Evolutionary conservation across 495 filamentous ascomycete species (phyloP), one percentile per base, ranked within the genome.

Genomic region (Podospora fimiseda): DNA sequence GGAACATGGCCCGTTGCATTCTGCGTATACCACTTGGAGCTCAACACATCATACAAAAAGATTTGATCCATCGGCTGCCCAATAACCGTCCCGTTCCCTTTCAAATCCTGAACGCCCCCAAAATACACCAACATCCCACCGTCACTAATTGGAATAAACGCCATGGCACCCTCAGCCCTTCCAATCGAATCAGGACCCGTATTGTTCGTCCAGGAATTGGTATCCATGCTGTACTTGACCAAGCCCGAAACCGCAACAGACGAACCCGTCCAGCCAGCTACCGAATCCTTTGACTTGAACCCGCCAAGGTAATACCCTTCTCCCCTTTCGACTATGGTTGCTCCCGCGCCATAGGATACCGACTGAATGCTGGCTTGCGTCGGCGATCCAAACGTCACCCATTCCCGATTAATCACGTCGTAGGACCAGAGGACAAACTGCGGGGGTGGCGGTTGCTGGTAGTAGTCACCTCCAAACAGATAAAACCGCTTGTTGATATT

Each of bases 1-100:
- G 80, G 80, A 1, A 76, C 45, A 15, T 56, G 45, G 0, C 80
- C 80, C 2, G 65, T 69, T 1, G 78, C 73, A 1, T 60, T 73
- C 56, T 82, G 79, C 1, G 53, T 61, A 49, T 82, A 82, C 80
- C 79, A 84, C 51, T 71, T 75, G 1, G 67, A 68, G 20, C 64
- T 74, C 21, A 63, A 55, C 20, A 81, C 67, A 57, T 83, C 77
- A 57, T 75, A 82, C 13, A 82, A 52, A 45, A 73, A 73, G 16
- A 81, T 80, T 9, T 61, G 60, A 21, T 62, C 58, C 64, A 73
- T 67, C 16, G 63, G 53, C 52, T 68, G 61, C 43, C 65, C 43
- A 2, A 53, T 39, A 2, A 53, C 52, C 13, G 60, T 66, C 1
- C 68, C 61, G 20, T 70, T 68, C 11, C 46, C 45, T 43, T 64